Evolutionary conservation across 345 rosid genomes (phyloP), one percentile per base, ranked within the genome.

Genomic region (Chamaenerion angustifolium): DNA sequence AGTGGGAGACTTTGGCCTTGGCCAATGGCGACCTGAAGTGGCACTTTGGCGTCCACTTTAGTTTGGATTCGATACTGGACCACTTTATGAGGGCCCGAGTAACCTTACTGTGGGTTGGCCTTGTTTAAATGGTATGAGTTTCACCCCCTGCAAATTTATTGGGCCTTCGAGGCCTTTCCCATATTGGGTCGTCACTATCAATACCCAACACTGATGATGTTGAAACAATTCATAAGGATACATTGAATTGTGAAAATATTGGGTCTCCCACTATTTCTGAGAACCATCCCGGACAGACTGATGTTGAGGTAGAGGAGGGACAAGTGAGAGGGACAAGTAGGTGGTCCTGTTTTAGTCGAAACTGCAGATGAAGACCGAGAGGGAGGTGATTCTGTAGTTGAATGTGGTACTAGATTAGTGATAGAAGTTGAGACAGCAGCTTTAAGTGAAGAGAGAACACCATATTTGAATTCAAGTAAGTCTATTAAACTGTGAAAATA

Each of bases 401-500:
- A 58, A 10, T 21, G 67, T 49, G 25, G 62, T 62, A 60, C 62
- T 54, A 68, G 37, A 19, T 71, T 52, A 65, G 63, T 35, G 50
- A 55, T 48, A 52, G 79, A 73, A 59, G 57, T 65, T 48, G 65
- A 58, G 60, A 45, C 56, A 64, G 60, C 46, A 14, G 58, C 54
- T 60, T 67, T 65, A 44, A 55, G 43, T 56, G 70, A 56, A 56
- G 76, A 41, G 56, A 55, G 52, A 12, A 57, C 43, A 45, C 43
- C 54, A 46, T 25, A 55, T 63, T 35, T 65, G 59, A 66, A 55
- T 54, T 48, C 21, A 58, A 68, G 88, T 77, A 74, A 67, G 64
- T 61, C 51, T 63, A 51, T 64, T 13, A 44, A 31, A 15, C 46
- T 48, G 8, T 31, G 37, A 31, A 5, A 31, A 21, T 21, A 4